Base-by-base conservation (phyloP, 306 rosid genomes). In the Sophora flavescens region DNA sequence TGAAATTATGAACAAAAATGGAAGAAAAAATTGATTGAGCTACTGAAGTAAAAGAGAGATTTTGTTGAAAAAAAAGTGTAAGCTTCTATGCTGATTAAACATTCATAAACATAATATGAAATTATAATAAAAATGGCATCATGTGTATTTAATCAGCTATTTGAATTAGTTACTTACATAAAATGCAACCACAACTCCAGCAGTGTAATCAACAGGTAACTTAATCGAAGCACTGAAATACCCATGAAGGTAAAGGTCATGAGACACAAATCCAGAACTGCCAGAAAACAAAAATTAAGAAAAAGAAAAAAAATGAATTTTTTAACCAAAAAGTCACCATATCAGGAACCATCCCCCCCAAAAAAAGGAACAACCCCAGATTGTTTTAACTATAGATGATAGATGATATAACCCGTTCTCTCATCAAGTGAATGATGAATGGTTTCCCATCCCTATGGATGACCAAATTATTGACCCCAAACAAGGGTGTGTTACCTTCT, bases 241-340 rank as follows among this genome's bases (percentile, higher is more conserved):
- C 35, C 98, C 98, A 42, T 92, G 93, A 68, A 85, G 91, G 76
- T 90, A 94, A 77, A 94, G 86, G 76, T 94, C 98, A 72, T 94
- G 98, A 74, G 98, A 90, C 36, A 86, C 95, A 85, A 94, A 94
- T 80, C 98, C 98, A 83, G 98, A 92, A 15, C 98, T 94, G 88
- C 0, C 41, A 17, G 6, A 53, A 42, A 61, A n/a, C 36, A 26
- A 18, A 30, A 44, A 32, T 35, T 15, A 38, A 41, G 8, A 1
- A 41, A 41, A 41, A 0, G 8, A 30, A 30, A n/a, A n/a, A 60
- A 13, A 48, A 38, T 13, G 22, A 61, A 69, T 41, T 22, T 47
- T 26, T 61, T n/a, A 18, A 15, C 45, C 54, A 52, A 16, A 63
- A 76, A 47, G 32, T 45, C 47, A n/a, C 16, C 51, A 63, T 1